A percentile compares a stretch with the other conserved stretches of the same genome.
Conservation (phyloP, 2,329 filamentous ascomycete species). For the Beauveria sp. region DNA sequence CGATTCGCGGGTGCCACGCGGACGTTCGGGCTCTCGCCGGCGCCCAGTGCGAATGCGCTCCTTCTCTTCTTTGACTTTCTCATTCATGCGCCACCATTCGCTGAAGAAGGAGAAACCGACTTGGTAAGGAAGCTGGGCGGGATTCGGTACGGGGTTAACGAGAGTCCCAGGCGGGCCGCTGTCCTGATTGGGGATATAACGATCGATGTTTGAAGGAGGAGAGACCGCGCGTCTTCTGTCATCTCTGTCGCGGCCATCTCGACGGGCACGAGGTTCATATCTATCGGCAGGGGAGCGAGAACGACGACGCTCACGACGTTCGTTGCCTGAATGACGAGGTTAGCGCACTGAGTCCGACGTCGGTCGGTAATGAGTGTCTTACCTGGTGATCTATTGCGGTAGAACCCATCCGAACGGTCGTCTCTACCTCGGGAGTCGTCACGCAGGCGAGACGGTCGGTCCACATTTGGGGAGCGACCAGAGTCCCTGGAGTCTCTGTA, state of each 20-base stretch:
- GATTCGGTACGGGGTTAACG: conserved; percentile 64
- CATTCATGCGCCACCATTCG: conserved; percentile 79
- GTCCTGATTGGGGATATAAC: conserved; percentile 74
- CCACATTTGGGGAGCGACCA: conserved; percentile 44
- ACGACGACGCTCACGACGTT: conserved; percentile 52
- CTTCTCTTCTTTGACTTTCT: conserved; percentile 75
- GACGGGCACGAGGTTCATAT: conserved; percentile 63
- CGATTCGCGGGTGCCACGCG: conserved; percentile 56
- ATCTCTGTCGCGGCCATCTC: conserved; percentile 60
- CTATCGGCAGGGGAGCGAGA: conserved; percentile 70
- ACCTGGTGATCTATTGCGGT: conserved; percentile 65
- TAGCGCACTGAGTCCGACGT: not conserved
- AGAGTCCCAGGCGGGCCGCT: conserved; percentile 34
- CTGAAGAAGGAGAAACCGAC: conserved; percentile 81
- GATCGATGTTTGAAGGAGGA: conserved; percentile 67
- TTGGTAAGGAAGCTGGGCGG: conserved; percentile 66
- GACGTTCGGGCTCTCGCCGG: conserved; percentile 55
- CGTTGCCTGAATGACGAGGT: conserved; percentile 36
- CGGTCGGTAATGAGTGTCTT: conserved; percentile 25
- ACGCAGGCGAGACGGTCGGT: conserved; percentile 40
- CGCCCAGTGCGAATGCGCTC: conserved; percentile 64
- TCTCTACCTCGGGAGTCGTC: conserved; percentile 46
- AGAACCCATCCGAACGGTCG: conserved; percentile 52
- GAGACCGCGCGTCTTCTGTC: conserved; percentile 55
- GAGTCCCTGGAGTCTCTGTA: conserved; percentile 40